Percentiles rank a stretch among this genome's conserved stretches.
Conservation (phyloP, 2,329 filamentous ascomycete species). For the Knufia fluminis region DNA sequence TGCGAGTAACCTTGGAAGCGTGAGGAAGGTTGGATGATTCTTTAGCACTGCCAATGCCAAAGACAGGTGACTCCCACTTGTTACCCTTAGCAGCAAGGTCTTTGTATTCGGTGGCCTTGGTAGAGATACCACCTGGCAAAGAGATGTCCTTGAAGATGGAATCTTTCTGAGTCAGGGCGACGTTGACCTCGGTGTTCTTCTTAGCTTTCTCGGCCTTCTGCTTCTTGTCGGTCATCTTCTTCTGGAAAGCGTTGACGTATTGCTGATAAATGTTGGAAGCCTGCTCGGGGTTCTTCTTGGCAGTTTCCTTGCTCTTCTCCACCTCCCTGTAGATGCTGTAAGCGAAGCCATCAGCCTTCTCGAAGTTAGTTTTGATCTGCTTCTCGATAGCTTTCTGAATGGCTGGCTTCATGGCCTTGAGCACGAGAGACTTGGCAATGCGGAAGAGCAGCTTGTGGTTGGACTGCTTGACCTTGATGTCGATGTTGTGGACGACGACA, state of each 20-base stretch:
- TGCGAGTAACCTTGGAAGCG: slow-evolving; percentile 46
- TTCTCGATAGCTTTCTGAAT: slow-evolving; percentile 84
- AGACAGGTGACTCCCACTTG: slow-evolving; percentile 89
- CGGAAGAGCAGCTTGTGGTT: slow-evolving; percentile 87
- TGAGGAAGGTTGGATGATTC: slow-evolving; percentile 63
- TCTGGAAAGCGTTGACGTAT: slow-evolving; percentile 67
- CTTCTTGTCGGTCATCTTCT: slow-evolving; percentile 64
- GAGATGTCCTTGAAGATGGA: slow-evolving; percentile 85
- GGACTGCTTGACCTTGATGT: slow-evolving; percentile 87
- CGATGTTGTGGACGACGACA: slow-evolving; percentile 70
- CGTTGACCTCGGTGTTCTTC: slow-evolving; percentile 65
- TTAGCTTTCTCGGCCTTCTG: slow-evolving; percentile 58
- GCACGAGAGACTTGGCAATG: slow-evolving; percentile 75
- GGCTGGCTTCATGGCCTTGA: slow-evolving; percentile 73
- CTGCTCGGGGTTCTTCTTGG: slow-evolving; percentile 60
- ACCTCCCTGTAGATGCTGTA: slow-evolving; percentile 78
- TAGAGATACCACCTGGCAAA: slow-evolving; percentile 78
- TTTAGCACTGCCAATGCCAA: slow-evolving; percentile 70
- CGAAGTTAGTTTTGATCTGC: slow-evolving; percentile 74
- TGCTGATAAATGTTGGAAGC: slow-evolving; percentile 76
- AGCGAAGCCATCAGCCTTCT: slow-evolving; percentile 61
- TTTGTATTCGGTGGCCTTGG: slow-evolving; percentile 90
- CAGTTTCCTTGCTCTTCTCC: slow-evolving; percentile 58
- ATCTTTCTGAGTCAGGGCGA: slow-evolving; percentile 78
- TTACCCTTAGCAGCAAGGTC: slow-evolving; percentile 80